These are phyloP conservation scores for Kandelia obovata DNA, from an alignment of 345 rosid species.

Conservation along the genomic window DNA sequence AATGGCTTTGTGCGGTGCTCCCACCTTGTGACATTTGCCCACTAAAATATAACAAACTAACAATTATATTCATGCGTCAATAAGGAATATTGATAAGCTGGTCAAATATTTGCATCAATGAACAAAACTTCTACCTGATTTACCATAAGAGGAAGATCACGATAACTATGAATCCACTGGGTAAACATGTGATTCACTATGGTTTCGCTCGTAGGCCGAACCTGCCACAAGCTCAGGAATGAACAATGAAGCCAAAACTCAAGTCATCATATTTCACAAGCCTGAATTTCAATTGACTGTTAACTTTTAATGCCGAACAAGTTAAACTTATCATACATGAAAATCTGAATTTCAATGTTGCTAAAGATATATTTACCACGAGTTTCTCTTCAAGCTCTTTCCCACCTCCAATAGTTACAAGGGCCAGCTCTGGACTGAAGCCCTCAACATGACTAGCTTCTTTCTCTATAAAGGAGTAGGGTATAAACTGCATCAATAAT, in stretches of 20 bases:
- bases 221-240: conserved; percentile 93
- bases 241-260: conserved; percentile 68
- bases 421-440: conserved; percentile 86
- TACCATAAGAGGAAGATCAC: conserved; percentile 92
- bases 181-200: conserved; percentile 97
- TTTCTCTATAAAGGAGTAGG: conserved; percentile 94
- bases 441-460: conserved; percentile 97
- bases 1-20: conserved; percentile 94
- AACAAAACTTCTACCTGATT: conserved; percentile 56
- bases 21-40: conserved; percentile 98
- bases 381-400: conserved; percentile 96
- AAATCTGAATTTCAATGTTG: not conserved
- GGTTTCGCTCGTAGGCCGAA: conserved; percentile 93
- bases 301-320: conserved; percentile 7
- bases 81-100: not conserved
- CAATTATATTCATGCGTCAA: not conserved
- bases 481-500: conserved; percentile 62
- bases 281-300: conserved; percentile 8
- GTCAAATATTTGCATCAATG: not conserved
- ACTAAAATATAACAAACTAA: conserved; percentile 32
- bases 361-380: conserved; percentile 52
- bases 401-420: conserved; percentile 89
- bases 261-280: conserved; percentile 34
- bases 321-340: not conserved
- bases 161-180: conserved; percentile 92